Conservation (phyloP, 306 rosid species). For the Trichosanthes cucumerina region DNA sequence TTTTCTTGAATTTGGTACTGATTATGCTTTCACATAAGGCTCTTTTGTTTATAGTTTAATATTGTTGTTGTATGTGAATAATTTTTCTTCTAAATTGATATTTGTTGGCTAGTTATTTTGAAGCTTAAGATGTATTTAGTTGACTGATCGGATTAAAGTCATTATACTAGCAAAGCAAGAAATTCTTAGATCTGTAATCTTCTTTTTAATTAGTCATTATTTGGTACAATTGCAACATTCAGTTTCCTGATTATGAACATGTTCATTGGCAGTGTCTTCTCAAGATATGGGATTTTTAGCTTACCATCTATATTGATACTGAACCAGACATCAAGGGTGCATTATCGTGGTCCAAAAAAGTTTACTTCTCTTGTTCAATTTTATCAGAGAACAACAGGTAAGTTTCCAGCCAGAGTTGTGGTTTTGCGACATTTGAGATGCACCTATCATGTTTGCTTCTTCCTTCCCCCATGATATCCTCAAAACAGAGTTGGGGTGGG, state of each 20-base stretch:
- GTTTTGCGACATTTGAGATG: neutral
- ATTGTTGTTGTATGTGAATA: neutral
- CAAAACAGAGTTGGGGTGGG: neutral
- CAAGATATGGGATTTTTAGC: slow-evolving; percentile 64
- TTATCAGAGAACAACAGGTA: slow-evolving; percentile 59
- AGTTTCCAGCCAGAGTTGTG: slow-evolving; percentile 6
- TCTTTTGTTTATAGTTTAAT: neutral
- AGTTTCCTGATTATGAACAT: neutral
- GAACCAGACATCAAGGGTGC: slow-evolving; percentile 50
- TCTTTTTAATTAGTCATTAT: neutral
- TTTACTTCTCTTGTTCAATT: slow-evolving; percentile 34
- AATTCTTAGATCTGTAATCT: neutral
- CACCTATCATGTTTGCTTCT: neutral
- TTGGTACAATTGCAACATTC: neutral
- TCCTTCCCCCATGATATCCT: neutral
- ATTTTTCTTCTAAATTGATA: neutral
- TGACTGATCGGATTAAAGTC: neutral
- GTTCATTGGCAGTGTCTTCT: slow-evolving; percentile 41
- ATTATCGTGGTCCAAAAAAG: slow-evolving; percentile 43
- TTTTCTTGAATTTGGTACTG: neutral
- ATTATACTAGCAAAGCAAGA: neutral
- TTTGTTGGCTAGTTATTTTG: neutral
- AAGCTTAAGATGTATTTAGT: neutral
- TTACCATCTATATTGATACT: slow-evolving; percentile 56
- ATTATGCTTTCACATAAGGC: neutral